Evolutionary conservation across 2,329 filamentous ascomycete genomes (phyloP).

Genomic region (Verticillium klebahnii): DNA sequence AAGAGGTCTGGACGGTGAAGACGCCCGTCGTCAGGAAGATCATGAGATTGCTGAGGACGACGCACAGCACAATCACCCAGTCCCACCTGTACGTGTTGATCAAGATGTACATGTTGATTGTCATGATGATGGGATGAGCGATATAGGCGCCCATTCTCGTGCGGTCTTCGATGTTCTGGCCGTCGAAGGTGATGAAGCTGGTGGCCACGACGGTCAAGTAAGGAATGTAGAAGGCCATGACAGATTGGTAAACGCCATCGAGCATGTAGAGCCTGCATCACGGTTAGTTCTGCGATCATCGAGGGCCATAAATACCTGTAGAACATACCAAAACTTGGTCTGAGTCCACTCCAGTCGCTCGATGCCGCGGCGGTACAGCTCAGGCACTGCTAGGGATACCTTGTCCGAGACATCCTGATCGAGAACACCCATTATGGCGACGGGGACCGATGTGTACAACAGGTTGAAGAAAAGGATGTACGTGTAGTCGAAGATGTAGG

Average conservation of each 20-base stretch:
- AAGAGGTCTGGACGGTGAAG: slow-evolving; percentile 55
- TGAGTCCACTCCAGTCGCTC: slow-evolving; percentile 96
- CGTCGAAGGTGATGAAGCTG: slow-evolving; percentile 65
- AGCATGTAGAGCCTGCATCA: slow-evolving; percentile 79
- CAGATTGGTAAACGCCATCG: slow-evolving; percentile 91
- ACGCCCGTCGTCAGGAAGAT: slow-evolving; percentile 96
- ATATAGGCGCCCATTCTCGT: slow-evolving; percentile 84
- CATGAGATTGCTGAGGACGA: slow-evolving; percentile 75
- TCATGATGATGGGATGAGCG: slow-evolving; percentile 75
- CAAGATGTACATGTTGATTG: slow-evolving; percentile 91
- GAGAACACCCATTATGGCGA: slow-evolving; percentile 92
- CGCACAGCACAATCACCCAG: slow-evolving; percentile 86
- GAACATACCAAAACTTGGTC: slow-evolving; percentile 84
- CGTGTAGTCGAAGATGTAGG: slow-evolving; percentile 95
- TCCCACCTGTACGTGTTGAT: slow-evolving; percentile 98
- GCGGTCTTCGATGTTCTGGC: slow-evolving; percentile 72
- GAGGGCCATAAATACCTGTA: background rate
- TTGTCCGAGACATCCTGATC: slow-evolving; percentile 96
- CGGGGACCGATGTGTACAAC: slow-evolving; percentile 90
- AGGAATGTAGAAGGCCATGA: slow-evolving; percentile 89
- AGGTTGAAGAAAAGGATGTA: slow-evolving; percentile 97
- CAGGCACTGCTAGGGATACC: slow-evolving; percentile 89
- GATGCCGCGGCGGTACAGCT: slow-evolving; percentile 92
- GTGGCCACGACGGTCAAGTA: slow-evolving; percentile 72
- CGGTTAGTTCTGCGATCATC: slow-evolving; percentile 5